These are phyloP conservation scores for Polytrichum formosum DNA, from an alignment of 225 moss, liverwort and hornwort genomes.

Conservation along the genomic window DNA sequence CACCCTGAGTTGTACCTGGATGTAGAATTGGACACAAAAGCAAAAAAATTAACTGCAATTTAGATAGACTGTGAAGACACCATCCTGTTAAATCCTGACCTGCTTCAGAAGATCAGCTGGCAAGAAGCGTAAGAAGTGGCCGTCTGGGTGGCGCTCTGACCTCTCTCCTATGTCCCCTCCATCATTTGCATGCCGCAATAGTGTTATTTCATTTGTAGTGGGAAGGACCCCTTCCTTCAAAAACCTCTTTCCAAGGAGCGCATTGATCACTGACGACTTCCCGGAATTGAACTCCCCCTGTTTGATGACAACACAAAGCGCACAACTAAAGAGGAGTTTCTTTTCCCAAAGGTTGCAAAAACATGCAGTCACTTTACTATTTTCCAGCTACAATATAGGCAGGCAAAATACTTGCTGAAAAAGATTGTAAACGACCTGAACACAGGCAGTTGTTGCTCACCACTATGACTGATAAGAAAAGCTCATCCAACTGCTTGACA, in stretches of 20 bases:
- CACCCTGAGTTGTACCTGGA: too few species aligned
- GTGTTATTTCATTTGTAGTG: slow-evolving; percentile 92
- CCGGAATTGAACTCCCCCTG: slow-evolving; percentile 99
- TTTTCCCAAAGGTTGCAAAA: too few species aligned
- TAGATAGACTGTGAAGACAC: too few species aligned
- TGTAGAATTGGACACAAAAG: too few species aligned
- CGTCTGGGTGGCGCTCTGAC: slow-evolving; percentile 86
- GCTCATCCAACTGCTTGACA: slow-evolving; percentile 88
- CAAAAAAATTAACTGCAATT: too few species aligned
- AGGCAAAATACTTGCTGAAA: too few species aligned
- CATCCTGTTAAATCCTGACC: slow-evolving; percentile 41
- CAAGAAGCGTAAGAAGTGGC: slow-evolving; percentile 87
- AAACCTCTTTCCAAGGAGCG: slow-evolving; percentile 79
- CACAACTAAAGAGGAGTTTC: too few species aligned
- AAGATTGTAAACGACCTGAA: too few species aligned
- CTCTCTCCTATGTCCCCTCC: slow-evolving; percentile 72
- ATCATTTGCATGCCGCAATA: slow-evolving; percentile 77
- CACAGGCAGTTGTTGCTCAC: slow-evolving; percentile 27
- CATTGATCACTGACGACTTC: slow-evolving; percentile 91
- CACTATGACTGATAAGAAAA: slow-evolving; percentile 93
- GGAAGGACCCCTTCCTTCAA: slow-evolving; percentile 91
- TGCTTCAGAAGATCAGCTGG: slow-evolving; percentile 82
- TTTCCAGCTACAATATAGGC: too few species aligned
- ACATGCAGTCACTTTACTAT: too few species aligned
- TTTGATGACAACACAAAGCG: neutral